Evolutionary conservation across 108 stramenopile species (phyloP), one percentile per base, ranked within the genome.

Genomic region (Cyclotella cryptica): DNA sequence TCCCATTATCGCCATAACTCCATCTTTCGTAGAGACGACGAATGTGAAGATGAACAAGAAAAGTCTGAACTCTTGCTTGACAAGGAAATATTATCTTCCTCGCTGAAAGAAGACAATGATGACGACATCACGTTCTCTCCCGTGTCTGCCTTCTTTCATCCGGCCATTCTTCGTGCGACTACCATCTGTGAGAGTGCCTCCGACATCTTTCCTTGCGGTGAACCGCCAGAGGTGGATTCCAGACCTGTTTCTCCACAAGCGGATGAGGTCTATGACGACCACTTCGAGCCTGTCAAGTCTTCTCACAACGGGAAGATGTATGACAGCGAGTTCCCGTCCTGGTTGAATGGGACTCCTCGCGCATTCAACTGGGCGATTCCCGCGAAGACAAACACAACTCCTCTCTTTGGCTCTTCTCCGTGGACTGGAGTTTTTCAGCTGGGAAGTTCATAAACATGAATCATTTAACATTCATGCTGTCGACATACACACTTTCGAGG

Each of bases 141-240:
- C 10, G 64, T 65, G 41, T 65, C 64, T 21, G 44, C 64, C 22
- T 65, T 65, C 24, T 65, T 65, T 30, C 64, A 65, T 21, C 69
- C 69, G 0, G 53, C 69, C 19, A 70, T 70, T 46, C 26, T 53
- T 17, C 53, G 69, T 0, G 69, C 69, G 1, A 53, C 54, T 18
- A 57, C 69, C 2, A 70, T 70, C 9, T 57, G 54, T 41, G 69
- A 70, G 43, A 65, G 64, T 22, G 64, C 64, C 44, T 65, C 64
- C 21, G 64, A 45, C 39, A 70, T 54, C 3, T 57, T 54, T 12
- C 49, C 49, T n/a, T 70, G 55, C 45, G 69, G 54, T 14, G 69
- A 70, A 22, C 69, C 69, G n/a, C 69, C 69, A 26, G 69, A 70
- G 41, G 55, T 70, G 53, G 69, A 70, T 3, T 54, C 53, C 15